Conservation (phyloP, 2,329 filamentous ascomycete genomes). For the Dothidotthia symphoricarpi region DNA sequence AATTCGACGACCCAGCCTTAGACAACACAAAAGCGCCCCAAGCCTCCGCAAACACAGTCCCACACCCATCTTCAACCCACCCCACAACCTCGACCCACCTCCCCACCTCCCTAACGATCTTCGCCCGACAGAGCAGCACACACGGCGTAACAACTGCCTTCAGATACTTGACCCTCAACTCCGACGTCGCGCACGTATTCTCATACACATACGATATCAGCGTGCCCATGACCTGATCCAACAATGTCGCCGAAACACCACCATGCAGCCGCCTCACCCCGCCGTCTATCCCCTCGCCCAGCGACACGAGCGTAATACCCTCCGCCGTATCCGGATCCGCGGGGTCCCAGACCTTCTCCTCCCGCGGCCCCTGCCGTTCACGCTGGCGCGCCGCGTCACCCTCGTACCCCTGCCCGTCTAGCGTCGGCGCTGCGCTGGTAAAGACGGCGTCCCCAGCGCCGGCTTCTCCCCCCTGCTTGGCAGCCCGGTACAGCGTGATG, state of each 20-base stretch:
- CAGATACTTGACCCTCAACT: conserved; percentile 27
- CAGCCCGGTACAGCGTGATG: conserved; percentile 21
- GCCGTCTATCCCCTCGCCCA: conserved; percentile 24
- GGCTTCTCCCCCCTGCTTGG: conserved; percentile 6
- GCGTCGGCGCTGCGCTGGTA: conserved; percentile 5
- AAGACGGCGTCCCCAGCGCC: conserved; percentile 6
- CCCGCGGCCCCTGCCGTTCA: conserved; percentile 8
- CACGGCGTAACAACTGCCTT: conserved; percentile 22
- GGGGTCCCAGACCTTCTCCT: conserved; percentile 12
- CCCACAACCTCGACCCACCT: conserved; percentile 22
- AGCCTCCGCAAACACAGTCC: conserved; percentile 24
- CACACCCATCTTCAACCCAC: conserved; percentile 26
- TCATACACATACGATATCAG: conserved; percentile 16
- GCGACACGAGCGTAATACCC: conserved; percentile 17
- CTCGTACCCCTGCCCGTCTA: neutral
- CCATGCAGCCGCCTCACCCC: conserved; percentile 23
- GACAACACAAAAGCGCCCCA: conserved; percentile 19
- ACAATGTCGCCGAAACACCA: conserved; percentile 23
- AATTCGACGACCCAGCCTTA: conserved; percentile 13
- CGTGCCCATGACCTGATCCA: conserved; percentile 30
- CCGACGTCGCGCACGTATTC: conserved; percentile 17
- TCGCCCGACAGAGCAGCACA: conserved; percentile 20
- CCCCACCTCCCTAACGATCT: conserved; percentile 22
- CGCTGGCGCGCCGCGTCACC: neutral
- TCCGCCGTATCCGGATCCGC: conserved; percentile 19